Evolutionary conservation across 129 eudicot species (phyloP), one percentile per base, ranked within the genome.

Genomic region (Pulicaria dysenterica): DNA sequence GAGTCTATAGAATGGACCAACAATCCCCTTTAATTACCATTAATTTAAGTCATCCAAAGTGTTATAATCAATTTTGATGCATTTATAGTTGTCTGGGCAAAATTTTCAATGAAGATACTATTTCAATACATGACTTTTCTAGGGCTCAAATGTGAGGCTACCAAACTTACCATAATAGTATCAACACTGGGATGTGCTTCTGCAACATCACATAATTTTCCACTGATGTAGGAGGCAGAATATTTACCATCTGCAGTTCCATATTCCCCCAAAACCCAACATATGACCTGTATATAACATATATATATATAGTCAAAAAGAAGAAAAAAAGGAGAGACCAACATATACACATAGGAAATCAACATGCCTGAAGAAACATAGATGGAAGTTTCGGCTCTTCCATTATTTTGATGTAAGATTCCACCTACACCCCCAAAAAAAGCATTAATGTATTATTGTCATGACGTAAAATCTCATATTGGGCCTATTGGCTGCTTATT

Each of bases 191-290:
- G 83, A 82, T 91, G 87, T 47, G 99, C 97, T 75, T 95, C 99
- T 56, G 99, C 97, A 57, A 85, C 91, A 39, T 95, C 99, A 85
- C 96, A 90, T 47, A 95, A 79, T 80, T 95, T 95, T 57, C 99
- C 99, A 66, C 88, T 86, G 40, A 95, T 88, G 59, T 86, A 95
- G 7, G 99, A 84, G 45, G 99, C 97, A 71, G 99, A 88, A 85
- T 91, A 91, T 69, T 91, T 95, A 42, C 97, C 97, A 85, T 86
- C 96, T 40, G 90, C 91, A 34, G 91, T 95, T 77, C 99, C 97
- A 68, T 91, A 95, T 86, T 95, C 99, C 72, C 99, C 99, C 87
- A 95, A 73, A 45, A 95, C 99, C 99, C 99, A 95, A 74, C 99
- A 95, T 66, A 95, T 95, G 39, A 95, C 97, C 99, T 95, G 85